Conservation (phyloP, 768 basidiomycete species). For the Lentinula sp. region DNA sequence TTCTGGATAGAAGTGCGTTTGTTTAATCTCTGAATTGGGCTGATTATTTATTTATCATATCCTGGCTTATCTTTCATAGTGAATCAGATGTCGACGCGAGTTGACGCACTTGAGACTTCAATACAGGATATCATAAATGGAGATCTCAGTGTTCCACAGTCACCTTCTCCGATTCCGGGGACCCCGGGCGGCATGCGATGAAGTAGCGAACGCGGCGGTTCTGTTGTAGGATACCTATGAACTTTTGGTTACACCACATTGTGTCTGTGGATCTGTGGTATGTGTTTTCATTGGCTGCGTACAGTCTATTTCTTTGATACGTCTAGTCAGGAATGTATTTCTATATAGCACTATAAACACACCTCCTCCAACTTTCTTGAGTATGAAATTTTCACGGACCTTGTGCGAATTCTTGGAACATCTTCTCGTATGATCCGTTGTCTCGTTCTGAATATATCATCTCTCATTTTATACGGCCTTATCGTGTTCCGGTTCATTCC, state of each 20-base stretch:
- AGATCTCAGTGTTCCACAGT: constrained; percentile 58
- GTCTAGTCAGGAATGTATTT: neutral
- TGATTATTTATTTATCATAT: constrained; percentile 3
- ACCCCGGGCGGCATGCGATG: constrained; percentile 11
- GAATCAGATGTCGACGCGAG: constrained; percentile 88
- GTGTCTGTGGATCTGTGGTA: neutral
- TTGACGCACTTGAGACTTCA: constrained; percentile 82
- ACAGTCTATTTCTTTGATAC: neutral
- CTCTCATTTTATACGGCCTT: neutral
- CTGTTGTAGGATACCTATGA: neutral
- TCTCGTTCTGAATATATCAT: neutral
- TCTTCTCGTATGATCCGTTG: neutral
- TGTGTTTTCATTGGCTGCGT: neutral
- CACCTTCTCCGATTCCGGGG: constrained; percentile 40
- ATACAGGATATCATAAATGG: constrained; percentile 91
- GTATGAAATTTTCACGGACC: neutral
- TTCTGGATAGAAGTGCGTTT: constrained; percentile 73
- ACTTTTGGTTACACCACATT: too few relatives aligned
- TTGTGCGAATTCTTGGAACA: neutral
- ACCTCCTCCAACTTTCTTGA: neutral
- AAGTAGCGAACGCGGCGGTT: neutral
- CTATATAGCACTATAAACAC: neutral
- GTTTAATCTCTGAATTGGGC: neutral
- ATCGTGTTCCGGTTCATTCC: neutral
- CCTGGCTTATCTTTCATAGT: constrained; percentile 41